Conservation (phyloP, 306 rosid species). For the Hippophae rhamnoides region DNA sequence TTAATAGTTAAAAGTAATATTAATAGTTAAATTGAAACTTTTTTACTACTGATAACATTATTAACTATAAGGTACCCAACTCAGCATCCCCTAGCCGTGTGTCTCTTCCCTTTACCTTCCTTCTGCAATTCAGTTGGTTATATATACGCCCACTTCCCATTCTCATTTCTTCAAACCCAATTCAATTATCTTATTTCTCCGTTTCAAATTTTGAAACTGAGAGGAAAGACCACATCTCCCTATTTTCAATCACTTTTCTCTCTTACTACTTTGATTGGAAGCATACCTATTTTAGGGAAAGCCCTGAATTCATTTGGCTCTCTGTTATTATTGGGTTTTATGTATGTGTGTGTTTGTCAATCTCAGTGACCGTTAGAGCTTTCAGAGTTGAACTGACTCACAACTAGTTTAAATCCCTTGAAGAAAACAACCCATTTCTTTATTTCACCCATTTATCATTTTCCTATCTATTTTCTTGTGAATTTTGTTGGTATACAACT, state of each 20-base stretch:
- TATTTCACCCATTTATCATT: not conserved
- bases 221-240: too few relatives aligned
- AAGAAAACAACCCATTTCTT: not conserved
- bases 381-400: not conserved
- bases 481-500: not conserved
- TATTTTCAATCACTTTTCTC: too few relatives aligned
- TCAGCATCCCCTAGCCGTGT: too few relatives aligned
- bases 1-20: too few relatives aligned
- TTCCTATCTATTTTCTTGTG: not conserved
- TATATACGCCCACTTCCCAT: constrained; percentile 1
- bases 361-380: constrained; percentile 2
- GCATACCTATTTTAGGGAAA: not conserved
- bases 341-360: constrained; percentile 7
- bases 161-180: not conserved
- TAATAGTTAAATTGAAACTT: too few relatives aligned
- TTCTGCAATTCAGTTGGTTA: not conserved
- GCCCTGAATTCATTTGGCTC: not conserved
- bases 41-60: too few relatives aligned
- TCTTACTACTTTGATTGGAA: too few relatives aligned
- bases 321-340: constrained; percentile 8
- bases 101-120: not conserved
- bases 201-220: too few relatives aligned
- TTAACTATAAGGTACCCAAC: too few relatives aligned
- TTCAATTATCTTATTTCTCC: not conserved
- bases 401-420: constrained; percentile 1